Evolutionary conservation across 805 yeast species (phyloP).

Genomic region (Yamadazyma endophytica): DNA sequence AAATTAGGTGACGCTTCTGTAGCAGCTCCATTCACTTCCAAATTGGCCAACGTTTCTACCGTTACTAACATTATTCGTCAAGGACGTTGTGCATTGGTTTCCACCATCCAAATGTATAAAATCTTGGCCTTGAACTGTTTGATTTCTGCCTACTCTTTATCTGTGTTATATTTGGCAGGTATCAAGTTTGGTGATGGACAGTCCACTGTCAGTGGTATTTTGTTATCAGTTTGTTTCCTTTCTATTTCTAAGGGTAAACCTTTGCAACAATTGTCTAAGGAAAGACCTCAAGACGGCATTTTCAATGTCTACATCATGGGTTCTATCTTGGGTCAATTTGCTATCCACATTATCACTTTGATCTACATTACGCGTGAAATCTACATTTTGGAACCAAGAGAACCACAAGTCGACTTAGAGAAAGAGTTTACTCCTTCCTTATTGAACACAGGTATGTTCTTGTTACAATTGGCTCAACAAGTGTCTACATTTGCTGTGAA

Average conservation of each 20-base stretch:
- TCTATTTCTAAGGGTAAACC: conserved; percentile 94
- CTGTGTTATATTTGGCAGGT: conserved; percentile 93
- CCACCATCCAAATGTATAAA: conserved; percentile 98
- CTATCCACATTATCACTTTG: conserved; percentile 80
- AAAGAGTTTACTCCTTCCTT: conserved; percentile 84
- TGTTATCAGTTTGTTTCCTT: conserved; percentile 89
- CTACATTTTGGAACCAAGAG: conserved; percentile 87
- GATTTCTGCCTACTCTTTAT: conserved; percentile 92
- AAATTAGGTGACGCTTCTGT: conserved; percentile 98
- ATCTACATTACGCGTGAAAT: conserved; percentile 80
- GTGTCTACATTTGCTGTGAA: conserved; percentile 97
- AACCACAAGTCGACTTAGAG: conserved; percentile 84
- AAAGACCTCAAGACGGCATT: conserved; percentile 96
- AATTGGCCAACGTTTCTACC: conserved; percentile 85
- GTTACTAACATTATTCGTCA: conserved; percentile 93
- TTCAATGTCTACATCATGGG: conserved; percentile 97
- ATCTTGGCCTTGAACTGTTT: conserved; percentile 94
- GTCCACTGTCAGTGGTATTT: conserved; percentile 92
- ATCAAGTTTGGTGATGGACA: conserved; percentile 98
- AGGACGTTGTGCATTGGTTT: conserved; percentile 96
- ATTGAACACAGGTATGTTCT: conserved; percentile 92
- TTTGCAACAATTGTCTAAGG: conserved; percentile 79
- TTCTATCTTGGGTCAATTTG: conserved; percentile 93
- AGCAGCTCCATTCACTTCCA: conserved; percentile 98
- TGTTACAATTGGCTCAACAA: conserved; percentile 92